Evolutionary conservation across 345 rosid species (phyloP).

Genomic region (Rhodamnia rubescens): DNA sequence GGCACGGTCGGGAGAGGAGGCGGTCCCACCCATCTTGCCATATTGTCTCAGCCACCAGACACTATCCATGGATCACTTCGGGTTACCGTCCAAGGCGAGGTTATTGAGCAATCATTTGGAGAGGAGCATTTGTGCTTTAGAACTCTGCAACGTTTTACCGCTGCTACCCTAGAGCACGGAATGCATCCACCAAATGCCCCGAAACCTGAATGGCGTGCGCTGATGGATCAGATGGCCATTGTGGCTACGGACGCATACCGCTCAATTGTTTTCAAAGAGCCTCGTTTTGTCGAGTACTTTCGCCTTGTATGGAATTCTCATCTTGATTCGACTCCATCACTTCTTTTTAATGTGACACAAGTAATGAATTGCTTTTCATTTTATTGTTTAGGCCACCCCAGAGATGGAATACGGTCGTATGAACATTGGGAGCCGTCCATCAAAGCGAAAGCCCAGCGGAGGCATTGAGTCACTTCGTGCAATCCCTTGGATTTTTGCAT

Average conservation of each 20-base stretch:
- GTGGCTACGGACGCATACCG: slow-evolving; percentile 91
- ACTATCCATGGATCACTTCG: slow-evolving; percentile 89
- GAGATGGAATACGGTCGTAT: slow-evolving; percentile 95
- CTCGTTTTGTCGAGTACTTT: slow-evolving; percentile 92
- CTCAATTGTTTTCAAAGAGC: slow-evolving; percentile 80
- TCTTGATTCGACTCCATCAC: background rate
- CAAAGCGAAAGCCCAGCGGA: slow-evolving; percentile 91
- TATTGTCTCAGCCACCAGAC: slow-evolving; percentile 99
- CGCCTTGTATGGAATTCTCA: slow-evolving; percentile 53
- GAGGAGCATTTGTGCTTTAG: slow-evolving; percentile 91
- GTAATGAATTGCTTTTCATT: background rate
- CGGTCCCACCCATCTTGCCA: slow-evolving; percentile 98
- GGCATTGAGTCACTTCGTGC: slow-evolving; percentile 97
- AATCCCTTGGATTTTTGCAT: slow-evolving; percentile 99
- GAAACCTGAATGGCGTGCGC: slow-evolving; percentile 87
- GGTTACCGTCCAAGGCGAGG: slow-evolving; percentile 96
- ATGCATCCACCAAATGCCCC: slow-evolving; percentile 92
- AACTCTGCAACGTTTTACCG: slow-evolving; percentile 92
- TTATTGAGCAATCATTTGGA: slow-evolving; percentile 93
- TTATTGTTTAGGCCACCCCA: slow-evolving; percentile 75
- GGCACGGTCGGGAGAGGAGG: slow-evolving; percentile 99
- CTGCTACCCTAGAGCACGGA: slow-evolving; percentile 96
- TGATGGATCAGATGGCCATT: slow-evolving; percentile 89
- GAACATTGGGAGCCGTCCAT: slow-evolving; percentile 98
- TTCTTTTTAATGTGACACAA: background rate